phyloP scores from a whole-genome alignment of 768 basidiomycete species.

The Collybia sp. region DNA sequence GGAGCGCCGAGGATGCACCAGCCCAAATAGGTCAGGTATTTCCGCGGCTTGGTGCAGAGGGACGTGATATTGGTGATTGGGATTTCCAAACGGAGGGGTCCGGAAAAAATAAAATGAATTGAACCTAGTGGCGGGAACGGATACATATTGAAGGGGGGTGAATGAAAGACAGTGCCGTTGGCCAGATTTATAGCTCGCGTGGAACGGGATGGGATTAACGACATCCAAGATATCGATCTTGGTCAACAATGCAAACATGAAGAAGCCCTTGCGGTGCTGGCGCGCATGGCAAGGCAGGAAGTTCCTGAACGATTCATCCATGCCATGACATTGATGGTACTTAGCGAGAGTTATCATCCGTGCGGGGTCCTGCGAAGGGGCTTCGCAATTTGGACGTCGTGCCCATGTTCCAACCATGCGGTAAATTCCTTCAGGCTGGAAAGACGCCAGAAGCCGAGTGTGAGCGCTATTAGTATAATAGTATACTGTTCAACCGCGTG shows the following conservation, averaged over 20 bases:
- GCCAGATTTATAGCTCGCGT: too few relatives aligned
- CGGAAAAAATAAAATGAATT: too few relatives aligned
- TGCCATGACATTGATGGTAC: too few relatives aligned
- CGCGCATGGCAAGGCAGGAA: too few relatives aligned
- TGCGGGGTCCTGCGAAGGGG: constrained; percentile 88
- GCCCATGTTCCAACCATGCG: constrained; percentile 97
- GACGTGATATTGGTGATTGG: constrained; percentile 6
- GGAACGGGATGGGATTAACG: too few relatives aligned
- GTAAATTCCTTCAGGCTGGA: constrained; percentile 89
- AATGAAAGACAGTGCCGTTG: too few relatives aligned
- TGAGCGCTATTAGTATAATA: constrained; percentile 78
- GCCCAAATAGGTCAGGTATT: constrained; percentile 14
- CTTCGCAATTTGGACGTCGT: constrained; percentile 91
- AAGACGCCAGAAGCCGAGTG: constrained; percentile 78
- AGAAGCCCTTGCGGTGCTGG: too few relatives aligned
- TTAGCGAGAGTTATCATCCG: constrained; percentile 94
- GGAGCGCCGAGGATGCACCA: constrained; percentile 15
- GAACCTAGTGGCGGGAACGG: too few relatives aligned
- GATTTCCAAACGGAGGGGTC: constrained; percentile 12
- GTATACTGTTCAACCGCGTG: constrained; percentile 88
- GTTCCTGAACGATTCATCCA: too few relatives aligned
- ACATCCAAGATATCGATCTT: too few relatives aligned
- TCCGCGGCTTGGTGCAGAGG: constrained; percentile 7
- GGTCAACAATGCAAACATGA: too few relatives aligned
- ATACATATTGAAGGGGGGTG: too few relatives aligned